Base-by-base conservation (phyloP, 2,329 filamentous ascomycete genomes). In the Aspergillus fischeri region DNA sequence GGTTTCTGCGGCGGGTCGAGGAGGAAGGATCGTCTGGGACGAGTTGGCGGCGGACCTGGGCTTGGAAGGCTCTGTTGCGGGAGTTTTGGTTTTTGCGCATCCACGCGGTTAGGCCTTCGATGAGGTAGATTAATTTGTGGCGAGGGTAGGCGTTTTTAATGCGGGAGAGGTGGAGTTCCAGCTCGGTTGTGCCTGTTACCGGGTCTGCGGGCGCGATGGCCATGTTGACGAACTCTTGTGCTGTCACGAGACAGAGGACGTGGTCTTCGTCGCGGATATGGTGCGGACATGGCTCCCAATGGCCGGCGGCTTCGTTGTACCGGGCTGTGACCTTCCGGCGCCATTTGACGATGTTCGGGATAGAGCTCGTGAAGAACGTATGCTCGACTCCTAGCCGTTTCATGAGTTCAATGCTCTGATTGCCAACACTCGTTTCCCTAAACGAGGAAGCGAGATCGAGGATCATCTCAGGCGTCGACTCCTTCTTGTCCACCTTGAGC, bases 381-480 rank as follows among this genome's bases (percentile, higher is more conserved):
- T 74, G 66, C 47, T 79, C 71, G 7, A 79, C 78, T 9, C 70
- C 71, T 9, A 78, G 61, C 3, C 71, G 70, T 48, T 71, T 71
- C 73, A 80, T 75, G 53, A 73, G 74, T 61, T 78, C 74, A 17
- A 72, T 59, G 11, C 75, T 68, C 56, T 80, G 77, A 35, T 73
- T 77, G 2, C 75, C 77, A 8, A 80, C 65, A 38, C 70, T 75
- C 0, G 78, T 70, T 9, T 69, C 72, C 24, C 81, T 73, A 1
- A 93, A 74, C 1, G 80, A 81, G 0, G 75, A 73, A 0, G 89
- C 83, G 25, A 93, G 76, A 63, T 90, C 84, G 1, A 91, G 80
- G 52, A 93, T 86, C 89, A 94, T 93, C 70, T 94, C 89, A 0
- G 82, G 82, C 0, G 86, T 83, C 0, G 89, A 88, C 0, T 86